Evolutionary conservation across 768 basidiomycete genomes (phyloP).

Genomic region (Naganishia vishniacii): DNA sequence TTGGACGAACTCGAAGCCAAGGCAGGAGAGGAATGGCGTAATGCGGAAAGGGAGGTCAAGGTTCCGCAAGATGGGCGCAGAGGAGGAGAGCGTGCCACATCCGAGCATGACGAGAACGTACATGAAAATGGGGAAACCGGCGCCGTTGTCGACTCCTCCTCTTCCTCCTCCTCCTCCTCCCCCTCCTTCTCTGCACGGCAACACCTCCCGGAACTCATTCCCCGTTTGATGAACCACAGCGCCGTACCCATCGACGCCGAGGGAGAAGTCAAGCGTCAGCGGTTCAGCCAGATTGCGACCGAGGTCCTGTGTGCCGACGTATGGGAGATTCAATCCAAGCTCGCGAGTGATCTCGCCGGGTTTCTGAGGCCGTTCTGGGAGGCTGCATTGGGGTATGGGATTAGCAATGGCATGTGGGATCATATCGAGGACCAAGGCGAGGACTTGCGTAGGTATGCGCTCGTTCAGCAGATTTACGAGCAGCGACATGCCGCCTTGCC

Average conservation of each 20-base stretch:
- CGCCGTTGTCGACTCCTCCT: no score
- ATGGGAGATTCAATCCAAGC: slow-evolving; percentile 89
- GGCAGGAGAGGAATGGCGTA: slow-evolving; percentile 1
- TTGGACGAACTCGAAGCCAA: slow-evolving; percentile 41
- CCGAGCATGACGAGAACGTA: not conserved
- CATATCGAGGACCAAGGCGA: not conserved
- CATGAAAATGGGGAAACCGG: not conserved
- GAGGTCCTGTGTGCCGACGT: slow-evolving; percentile 94
- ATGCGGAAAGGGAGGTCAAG: not conserved
- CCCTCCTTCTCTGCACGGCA: not conserved
- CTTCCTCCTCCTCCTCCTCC: no score
- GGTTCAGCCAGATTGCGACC: slow-evolving; percentile 86
- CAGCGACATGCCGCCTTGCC: slow-evolving; percentile 55
- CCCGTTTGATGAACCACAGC: not conserved
- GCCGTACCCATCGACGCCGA: slow-evolving; percentile 5
- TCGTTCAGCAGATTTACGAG: slow-evolving; percentile 7
- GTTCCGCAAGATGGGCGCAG: not conserved
- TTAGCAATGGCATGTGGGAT: not conserved
- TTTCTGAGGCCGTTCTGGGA: slow-evolving; percentile 89
- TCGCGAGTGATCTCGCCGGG: slow-evolving; percentile 64
- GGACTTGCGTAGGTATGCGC: not conserved
- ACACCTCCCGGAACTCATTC: slow-evolving; percentile 15
- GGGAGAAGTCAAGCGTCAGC: slow-evolving; percentile 44
- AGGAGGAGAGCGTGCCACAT: not conserved
- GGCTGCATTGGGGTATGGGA: slow-evolving; percentile 51